A percentile compares a stretch with the other conserved stretches of the same genome.
These are phyloP conservation scores for Canariomyces notabilis DNA, from an alignment of 2,329 filamentous ascomycete species.

Conservation along the genomic window DNA sequence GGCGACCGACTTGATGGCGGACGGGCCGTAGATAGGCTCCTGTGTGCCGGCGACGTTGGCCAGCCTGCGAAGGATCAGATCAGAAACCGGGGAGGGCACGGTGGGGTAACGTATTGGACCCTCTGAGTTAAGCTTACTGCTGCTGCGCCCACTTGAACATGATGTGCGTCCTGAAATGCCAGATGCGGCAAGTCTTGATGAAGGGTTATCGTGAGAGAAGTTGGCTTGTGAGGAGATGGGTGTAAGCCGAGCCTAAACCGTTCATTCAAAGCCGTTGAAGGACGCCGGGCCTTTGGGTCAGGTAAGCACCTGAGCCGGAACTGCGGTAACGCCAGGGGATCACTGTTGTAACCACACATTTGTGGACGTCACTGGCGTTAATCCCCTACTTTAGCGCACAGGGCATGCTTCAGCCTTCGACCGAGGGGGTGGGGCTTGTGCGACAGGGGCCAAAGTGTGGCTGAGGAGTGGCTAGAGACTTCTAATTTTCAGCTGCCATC, in stretches of 20 bases:
- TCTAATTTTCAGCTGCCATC: not conserved
- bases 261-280: constrained; percentile 22
- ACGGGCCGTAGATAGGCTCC: constrained; percentile 90
- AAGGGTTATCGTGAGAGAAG: not conserved
- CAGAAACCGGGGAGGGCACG: constrained; percentile 11
- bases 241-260: not conserved
- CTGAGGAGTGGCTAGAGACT: not conserved
- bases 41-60: constrained; percentile 87
- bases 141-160: constrained; percentile 97
- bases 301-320: constrained; percentile 10
- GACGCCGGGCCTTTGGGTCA: no score
- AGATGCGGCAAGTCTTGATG: not conserved
- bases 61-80: constrained; percentile 42
- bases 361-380: constrained; percentile 14
- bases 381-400: constrained; percentile 2
- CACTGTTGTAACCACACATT: not conserved
- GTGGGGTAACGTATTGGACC: constrained; percentile 14
- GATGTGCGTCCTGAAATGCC: constrained; percentile 29
- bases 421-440: not conserved
- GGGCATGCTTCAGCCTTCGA: not conserved
- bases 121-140: constrained; percentile 53
- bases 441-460: constrained; percentile 2
- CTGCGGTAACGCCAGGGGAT: constrained; percentile 5
- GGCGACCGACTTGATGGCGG: constrained; percentile 80
- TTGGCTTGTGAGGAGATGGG: no score